Base-by-base conservation (phyloP, 139 green algal species). In the Micromonas pusilla region DNA sequence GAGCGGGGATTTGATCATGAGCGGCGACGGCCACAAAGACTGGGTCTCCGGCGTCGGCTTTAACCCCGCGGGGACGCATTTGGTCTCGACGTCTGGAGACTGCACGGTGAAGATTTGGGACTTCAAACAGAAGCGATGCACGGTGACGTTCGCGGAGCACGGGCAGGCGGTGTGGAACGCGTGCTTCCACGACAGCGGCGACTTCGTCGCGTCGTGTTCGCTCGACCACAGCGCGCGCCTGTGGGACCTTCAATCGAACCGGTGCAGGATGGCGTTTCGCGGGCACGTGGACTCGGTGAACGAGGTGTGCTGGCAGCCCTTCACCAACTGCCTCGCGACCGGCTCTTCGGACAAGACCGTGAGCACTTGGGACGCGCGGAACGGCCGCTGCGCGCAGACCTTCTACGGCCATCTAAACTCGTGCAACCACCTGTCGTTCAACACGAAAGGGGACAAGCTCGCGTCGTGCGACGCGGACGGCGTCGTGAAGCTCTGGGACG, bases 271-370 rank as follows among this genome's bases (percentile, higher is more conserved):
- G 60, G 63, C 77, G 25, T 73, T 73, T 21, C 33, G 91, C 28
- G 91, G 91, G n/a, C 91, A 96, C 79, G 89, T 92, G 28, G 91
- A 95, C 82, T 87, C 70, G 16, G 90, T 96, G n/a, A 95, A 96
- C 79, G 84, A 91, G n/a, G 83, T 92, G 39, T 60, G 53, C 21
- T 96, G 91, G 91, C 81, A 92, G 83, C 90, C 89, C 3, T 92
- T 80, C 85, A 89, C 77, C 31, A 83, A 66, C 80, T 66, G 37
- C 2, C 70, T 93, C 33, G 83, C 70, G 78, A 89, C 87, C 39
- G 91, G 86, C 20, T 93, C 87, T 6, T 90, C 85, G 36, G 91
- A 96, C 83, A 94, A 94, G 82, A 96, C 91, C 0, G 85, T 94
- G 26, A 89, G 82, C 32, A 70, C 92, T 16, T 96, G 91, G 91